Base-by-base conservation (phyloP, 2,329 filamentous ascomycete genomes). In the Epichloe uncinata region DNA sequence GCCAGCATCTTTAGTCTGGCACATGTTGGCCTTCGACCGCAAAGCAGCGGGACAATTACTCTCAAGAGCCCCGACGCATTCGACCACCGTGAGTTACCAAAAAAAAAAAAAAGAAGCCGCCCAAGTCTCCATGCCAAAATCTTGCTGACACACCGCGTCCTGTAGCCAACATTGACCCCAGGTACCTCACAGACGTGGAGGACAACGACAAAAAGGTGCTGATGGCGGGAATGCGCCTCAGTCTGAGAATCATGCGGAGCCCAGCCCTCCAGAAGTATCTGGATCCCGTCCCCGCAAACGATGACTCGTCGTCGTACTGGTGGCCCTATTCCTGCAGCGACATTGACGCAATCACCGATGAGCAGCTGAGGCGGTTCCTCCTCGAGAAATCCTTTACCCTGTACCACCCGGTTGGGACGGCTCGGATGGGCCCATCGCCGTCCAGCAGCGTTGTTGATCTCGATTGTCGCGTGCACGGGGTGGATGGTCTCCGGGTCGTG, bases 401-500 rank as follows among this genome's bases (percentile, higher is more conserved):
- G 33, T 56, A 55, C 43, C 55, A 56, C 47, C 55, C 55, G 1
- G 52, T 56, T 1, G 55, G 55, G 43, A 54, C 52, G 9, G 55
- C 55, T 5, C 52, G 55, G 33, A 56, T 56, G 55, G 55, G 55
- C n/a, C 50, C 52, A 8, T 42, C 37, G 12, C n/a, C 52, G 4
- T 50, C 45, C 4, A 44, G 34, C 43, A 55, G 53, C 49, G 55
- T 55, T 33, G 55, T 81, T 48, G 74, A 81, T 58, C 65, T 66
- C 0, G 64, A 72, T 47, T 78, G 80, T 59, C 66, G 69, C 30
- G 77, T 81, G 3, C 65, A 73, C 33, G 76, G 76, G 4, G 71
- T 78, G 1, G 61, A 66, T 3, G 69, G 71, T 0, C 61, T 82
- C 45, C 66, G 78, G 26, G 77, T 81, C 15, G 76, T 81, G 3